Conservation (phyloP, 2,329 filamentous ascomycete genomes). For the Hymenoscyphus scutula region DNA sequence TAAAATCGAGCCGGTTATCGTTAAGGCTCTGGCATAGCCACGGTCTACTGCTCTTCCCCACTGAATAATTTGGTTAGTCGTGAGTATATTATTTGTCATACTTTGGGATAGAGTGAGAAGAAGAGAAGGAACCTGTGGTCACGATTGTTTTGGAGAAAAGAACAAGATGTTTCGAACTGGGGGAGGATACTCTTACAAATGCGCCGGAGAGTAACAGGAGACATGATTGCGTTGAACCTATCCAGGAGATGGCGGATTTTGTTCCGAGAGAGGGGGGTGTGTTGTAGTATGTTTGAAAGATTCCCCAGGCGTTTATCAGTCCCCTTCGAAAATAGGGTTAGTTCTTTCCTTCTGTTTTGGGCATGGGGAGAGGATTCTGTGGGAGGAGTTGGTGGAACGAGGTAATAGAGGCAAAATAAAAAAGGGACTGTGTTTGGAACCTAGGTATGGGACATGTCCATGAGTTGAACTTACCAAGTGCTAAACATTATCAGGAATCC, state of each 20-base stretch:
- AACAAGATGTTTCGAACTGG: too few relatives aligned
- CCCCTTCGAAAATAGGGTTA: constrained; percentile 15
- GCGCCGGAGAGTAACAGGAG: constrained; percentile 39
- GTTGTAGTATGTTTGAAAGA: constrained; percentile 42
- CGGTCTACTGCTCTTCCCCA: constrained; percentile 27
- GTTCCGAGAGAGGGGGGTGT: constrained; percentile 33
- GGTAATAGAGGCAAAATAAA: too few relatives aligned
- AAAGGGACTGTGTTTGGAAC: too few relatives aligned
- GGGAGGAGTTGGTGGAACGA: too few relatives aligned
- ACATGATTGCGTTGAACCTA: constrained; percentile 48
- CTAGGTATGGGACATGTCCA: too few relatives aligned
- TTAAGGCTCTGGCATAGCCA: constrained; percentile 21
- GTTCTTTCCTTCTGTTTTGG: constrained; percentile 36
- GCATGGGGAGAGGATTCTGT: neutral
- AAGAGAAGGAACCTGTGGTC: neutral
- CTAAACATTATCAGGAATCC: constrained; percentile 44
- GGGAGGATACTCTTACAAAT: neutral
- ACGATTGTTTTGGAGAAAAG: too few relatives aligned
- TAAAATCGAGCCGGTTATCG: constrained; percentile 30
- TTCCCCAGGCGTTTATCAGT: constrained; percentile 38
- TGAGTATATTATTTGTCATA: too few relatives aligned
- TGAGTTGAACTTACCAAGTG: constrained; percentile 45
- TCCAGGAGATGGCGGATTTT: constrained; percentile 46
- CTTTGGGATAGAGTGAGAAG: too few relatives aligned
- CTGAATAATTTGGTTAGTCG: neutral